Base-by-base conservation (phyloP, 2,329 filamentous ascomycete species). In the Hypoxylon sp. region DNA sequence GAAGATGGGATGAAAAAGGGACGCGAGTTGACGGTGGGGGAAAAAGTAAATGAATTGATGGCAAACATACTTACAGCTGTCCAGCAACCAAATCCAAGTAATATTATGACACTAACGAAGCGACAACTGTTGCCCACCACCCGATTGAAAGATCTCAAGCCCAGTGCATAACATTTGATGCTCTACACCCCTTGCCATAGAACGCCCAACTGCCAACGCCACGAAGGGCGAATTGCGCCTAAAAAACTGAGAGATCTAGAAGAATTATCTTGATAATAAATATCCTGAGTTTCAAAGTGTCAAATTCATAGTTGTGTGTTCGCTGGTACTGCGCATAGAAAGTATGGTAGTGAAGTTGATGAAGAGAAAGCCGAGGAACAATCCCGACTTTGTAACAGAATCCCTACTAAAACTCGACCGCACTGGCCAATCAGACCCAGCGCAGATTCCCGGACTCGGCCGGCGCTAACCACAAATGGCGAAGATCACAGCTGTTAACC, bases 51-150 rank as follows among this genome's bases (percentile, higher is more conserved):
- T 7, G 26, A 16, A 41, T 6, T 17, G 26, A 45, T 13, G 3
- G 31, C 44, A 27, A 44, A 35, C 53, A 57, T 59, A 59, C 56
- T 46, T 54, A 57, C 42, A 37, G 20, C 21, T 13, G 11, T 13
- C 11, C 7, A 12, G 7, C 12, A 26, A 16, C 36, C 1, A 5
- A 25, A 31, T 32, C 7, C n/a, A n/a, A 35, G 8, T n/a, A 19
- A 23, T n/a, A n/a, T n/a, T n/a, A n/a, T n/a, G n/a, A n/a, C n/a
- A n/a, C n/a, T n/a, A n/a, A n/a, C n/a, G n/a, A n/a, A n/a, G n/a
- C n/a, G n/a, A n/a, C n/a, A n/a, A n/a, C n/a, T n/a, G n/a, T n/a
- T n/a, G n/a, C n/a, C n/a, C n/a, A 12, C n/a, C 37, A 23, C 43
- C 40, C 25, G 15, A 20, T 40, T 37, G n/a, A 46, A 13, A 36